Percentiles rank a stretch among this genome's conserved stretches.
Conservation (phyloP, 306 rosid genomes). For the Parietaria judaica region DNA sequence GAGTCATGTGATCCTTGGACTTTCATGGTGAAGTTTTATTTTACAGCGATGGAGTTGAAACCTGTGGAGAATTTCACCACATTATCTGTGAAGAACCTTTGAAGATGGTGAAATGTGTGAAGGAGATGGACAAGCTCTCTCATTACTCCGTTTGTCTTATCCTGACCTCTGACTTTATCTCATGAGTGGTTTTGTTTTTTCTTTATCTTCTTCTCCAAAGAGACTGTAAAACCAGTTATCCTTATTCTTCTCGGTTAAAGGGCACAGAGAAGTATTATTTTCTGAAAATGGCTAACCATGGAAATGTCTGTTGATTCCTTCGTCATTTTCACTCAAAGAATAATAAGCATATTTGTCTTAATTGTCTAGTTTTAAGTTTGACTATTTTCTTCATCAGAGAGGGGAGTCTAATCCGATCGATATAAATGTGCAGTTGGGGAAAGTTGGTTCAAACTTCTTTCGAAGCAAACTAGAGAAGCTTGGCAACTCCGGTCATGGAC, state of each 20-base stretch:
- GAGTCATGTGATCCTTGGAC: background rate
- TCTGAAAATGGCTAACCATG: too few species aligned
- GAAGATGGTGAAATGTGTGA: conserved; percentile 12
- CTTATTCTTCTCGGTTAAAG: conserved; percentile 5
- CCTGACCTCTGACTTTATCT: conserved; percentile 9
- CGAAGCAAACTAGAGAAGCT: conserved; percentile 18
- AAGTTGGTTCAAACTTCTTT: conserved; percentile 20
- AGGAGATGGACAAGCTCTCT: background rate
- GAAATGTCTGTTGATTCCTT: background rate
- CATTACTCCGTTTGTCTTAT: background rate
- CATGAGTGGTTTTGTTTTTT: background rate
- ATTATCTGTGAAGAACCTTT: conserved; percentile 11
- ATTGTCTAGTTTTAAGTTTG: conserved; percentile 1
- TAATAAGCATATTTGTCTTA: background rate
- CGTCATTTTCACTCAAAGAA: background rate
- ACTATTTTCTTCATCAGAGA: conserved; percentile 9
- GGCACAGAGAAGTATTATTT: background rate
- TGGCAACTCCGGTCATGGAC: conserved; percentile 17
- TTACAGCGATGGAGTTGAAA: conserved; percentile 8
- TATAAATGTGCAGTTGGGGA: conserved; percentile 22
- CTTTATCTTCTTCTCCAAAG: background rate
- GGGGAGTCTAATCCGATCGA: conserved; percentile 11
- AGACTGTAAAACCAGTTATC: background rate
- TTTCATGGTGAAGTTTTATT: background rate
- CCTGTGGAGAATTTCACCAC: conserved; percentile 18